Conservation (phyloP, 768 basidiomycete genomes). For the Trichaptum fuscoviolaceum region DNA sequence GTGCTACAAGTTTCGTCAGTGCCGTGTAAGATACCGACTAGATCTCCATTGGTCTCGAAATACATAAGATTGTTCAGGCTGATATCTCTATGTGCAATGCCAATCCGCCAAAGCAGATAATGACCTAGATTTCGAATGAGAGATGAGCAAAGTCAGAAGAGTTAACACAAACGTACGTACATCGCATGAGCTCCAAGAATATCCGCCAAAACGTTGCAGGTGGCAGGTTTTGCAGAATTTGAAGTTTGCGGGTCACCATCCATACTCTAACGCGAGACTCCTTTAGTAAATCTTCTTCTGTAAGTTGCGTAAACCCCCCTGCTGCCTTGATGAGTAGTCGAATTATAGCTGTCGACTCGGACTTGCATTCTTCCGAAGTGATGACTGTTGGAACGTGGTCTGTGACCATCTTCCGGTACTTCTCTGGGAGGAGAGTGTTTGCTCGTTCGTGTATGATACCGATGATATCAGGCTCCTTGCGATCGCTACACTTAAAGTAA, state of each 20-base stretch:
- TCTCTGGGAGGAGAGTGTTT: not conserved
- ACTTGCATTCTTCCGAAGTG: not conserved
- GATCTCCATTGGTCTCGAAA: conserved; percentile 11
- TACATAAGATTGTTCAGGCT: conserved; percentile 15
- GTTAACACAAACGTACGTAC: not conserved
- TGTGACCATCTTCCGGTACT: not conserved
- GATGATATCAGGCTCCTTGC: not conserved
- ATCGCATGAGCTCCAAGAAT: not conserved
- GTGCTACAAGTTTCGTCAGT: too few relatives aligned
- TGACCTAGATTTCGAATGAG: not conserved
- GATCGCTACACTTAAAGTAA: not conserved
- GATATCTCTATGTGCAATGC: conserved; percentile 16
- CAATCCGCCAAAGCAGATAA: not conserved
- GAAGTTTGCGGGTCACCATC: not conserved
- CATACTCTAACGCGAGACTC: not conserved
- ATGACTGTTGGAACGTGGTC: not conserved
- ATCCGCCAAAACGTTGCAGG: not conserved
- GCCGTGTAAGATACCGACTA: conserved; percentile 6
- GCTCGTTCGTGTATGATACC: not conserved
- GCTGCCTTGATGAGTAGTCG: not conserved
- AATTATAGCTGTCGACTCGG: not conserved
- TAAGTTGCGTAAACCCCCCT: not conserved
- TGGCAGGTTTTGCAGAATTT: not conserved
- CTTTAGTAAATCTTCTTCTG: not conserved
- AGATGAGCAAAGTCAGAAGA: not conserved